Conservation (phyloP, 257 asterid species). For the Dorcoceras hygrometricum region DNA sequence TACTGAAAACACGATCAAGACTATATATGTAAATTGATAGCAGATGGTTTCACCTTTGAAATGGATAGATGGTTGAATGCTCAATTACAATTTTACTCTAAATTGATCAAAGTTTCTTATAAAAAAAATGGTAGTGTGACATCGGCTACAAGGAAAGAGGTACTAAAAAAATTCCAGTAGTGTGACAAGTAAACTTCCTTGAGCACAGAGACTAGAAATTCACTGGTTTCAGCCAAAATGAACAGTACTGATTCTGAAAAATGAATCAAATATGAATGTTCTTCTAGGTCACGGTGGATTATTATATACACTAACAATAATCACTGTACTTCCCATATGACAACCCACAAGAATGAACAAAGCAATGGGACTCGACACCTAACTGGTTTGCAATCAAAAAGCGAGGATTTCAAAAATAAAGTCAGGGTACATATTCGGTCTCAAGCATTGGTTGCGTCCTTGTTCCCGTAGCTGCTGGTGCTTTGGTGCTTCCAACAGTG, state of each 20-base stretch:
- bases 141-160: background rate
- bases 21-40: no score
- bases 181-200: conserved; percentile 15
- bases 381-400: background rate
- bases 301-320: conserved; percentile 31
- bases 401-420: background rate
- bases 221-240: conserved; percentile 20
- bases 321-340: conserved; percentile 31
- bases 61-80: no score
- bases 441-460: conserved; percentile 38
- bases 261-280: conserved; percentile 23
- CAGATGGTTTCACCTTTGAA: no score
- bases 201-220: conserved; percentile 19
- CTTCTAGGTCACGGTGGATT: conserved; percentile 8
- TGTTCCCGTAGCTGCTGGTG: conserved; percentile 43
- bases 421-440: conserved; percentile 37
- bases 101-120: no score
- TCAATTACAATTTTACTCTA: no score
- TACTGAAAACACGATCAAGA: no score
- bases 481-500: conserved; percentile 33
- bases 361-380: conserved; percentile 31
- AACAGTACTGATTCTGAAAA: conserved; percentile 23
- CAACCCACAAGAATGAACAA: conserved; percentile 25
- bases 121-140: no score
- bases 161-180: conserved; percentile 14